These are phyloP conservation scores for Carex scoparia DNA, from an alignment of 176 grass and related monocot species.

Conservation along the genomic window DNA sequence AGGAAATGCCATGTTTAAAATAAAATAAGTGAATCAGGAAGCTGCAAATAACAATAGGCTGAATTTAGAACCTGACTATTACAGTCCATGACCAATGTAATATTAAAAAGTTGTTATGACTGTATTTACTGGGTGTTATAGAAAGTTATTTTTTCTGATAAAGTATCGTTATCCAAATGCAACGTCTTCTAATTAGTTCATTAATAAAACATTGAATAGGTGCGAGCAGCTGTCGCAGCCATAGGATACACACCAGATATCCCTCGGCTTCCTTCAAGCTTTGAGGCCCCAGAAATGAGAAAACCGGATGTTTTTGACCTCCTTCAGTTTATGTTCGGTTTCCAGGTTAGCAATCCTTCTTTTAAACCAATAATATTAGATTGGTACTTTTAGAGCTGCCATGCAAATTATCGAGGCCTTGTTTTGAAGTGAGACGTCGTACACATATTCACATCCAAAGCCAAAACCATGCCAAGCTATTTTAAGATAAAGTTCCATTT, in stretches of 20 bases:
- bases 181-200: neutral
- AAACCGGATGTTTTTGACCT: constrained; percentile 75
- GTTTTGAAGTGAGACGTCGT: neutral
- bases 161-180: neutral
- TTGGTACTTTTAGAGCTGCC: neutral
- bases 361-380: constrained; percentile 12
- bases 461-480: neutral
- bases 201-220: constrained; percentile 38
- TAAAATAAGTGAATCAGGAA: neutral
- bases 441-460: neutral
- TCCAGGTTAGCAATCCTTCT: constrained; percentile 57
- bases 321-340: constrained; percentile 76
- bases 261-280: constrained; percentile 46
- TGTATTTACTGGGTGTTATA: neutral
- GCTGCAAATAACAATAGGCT: constrained; percentile 5
- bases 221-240: constrained; percentile 64
- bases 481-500: neutral
- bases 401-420: neutral
- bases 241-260: constrained; percentile 74
- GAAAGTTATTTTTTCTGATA: neutral
- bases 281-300: constrained; percentile 43
- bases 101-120: neutral
- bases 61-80: neutral
- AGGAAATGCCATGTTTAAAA: neutral
- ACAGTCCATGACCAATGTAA: neutral